A percentile compares a stretch with the other conserved stretches of the same genome.
These are phyloP conservation scores for Coemansia aciculifera DNA, from an alignment of 192 early-diverging fungal genomes.

Conservation along the genomic window DNA sequence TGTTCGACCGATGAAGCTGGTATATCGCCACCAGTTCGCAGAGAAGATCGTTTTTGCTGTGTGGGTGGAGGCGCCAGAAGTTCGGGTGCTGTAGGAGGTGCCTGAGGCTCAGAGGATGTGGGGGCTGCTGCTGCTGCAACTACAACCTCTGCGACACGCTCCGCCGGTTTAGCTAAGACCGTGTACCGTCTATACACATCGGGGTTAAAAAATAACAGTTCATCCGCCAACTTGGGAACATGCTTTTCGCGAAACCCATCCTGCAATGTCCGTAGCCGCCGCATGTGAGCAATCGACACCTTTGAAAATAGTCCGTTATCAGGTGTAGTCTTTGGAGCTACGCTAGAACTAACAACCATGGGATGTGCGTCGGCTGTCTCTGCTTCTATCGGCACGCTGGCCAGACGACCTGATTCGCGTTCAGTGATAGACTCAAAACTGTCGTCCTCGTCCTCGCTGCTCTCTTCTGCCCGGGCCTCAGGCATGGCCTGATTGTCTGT, in stretches of 20 bases:
- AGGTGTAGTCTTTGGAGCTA: not conserved
- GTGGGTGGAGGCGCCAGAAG: not conserved
- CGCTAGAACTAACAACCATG: not conserved
- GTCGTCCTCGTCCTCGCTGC: slow-evolving; percentile 32
- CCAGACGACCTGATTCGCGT: not conserved
- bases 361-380: not conserved
- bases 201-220: slow-evolving; percentile 25
- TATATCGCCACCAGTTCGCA: slow-evolving; percentile 15
- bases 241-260: slow-evolving; percentile 21
- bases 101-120: not conserved
- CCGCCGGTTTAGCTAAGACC: not conserved
- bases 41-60: slow-evolving; percentile 44
- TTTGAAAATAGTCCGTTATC: not conserved
- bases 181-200: slow-evolving; percentile 40
- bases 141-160: slow-evolving; percentile 1
- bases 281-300: slow-evolving; percentile 7
- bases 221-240: slow-evolving; percentile 17
- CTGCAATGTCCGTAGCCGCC: slow-evolving; percentile 16
- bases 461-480: slow-evolving; percentile 1
- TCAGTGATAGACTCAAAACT: slow-evolving; percentile 39
- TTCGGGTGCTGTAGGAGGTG: not conserved
- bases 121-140: not conserved
- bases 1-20: not conserved
- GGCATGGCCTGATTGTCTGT: not conserved
- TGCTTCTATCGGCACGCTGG: not conserved